phyloP scores from a whole-genome alignment of 371 early-diverging fungal genomes.

The Entomophthora muscae region DNA sequence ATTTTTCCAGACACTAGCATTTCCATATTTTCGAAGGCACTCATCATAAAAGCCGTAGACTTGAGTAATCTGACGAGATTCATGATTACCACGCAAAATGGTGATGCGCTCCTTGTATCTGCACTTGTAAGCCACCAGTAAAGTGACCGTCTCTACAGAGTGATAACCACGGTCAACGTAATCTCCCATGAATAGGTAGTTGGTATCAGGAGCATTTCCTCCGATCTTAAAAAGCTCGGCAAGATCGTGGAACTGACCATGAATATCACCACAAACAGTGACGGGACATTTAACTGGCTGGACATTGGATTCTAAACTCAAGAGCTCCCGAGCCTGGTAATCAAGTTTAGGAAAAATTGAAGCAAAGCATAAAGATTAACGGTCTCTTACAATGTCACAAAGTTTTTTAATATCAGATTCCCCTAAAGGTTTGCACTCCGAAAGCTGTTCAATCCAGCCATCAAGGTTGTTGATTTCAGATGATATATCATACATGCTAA shows the following conservation, averaged over 20 bases:
- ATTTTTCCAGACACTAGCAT: conserved; percentile 97
- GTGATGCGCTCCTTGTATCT: conserved; percentile 89
- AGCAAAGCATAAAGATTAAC: conserved; percentile 11
- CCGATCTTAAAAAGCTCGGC: conserved; percentile 96
- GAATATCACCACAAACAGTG: conserved; percentile 96
- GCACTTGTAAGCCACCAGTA: conserved; percentile 86
- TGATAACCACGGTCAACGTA: conserved; percentile 99
- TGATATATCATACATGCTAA: conserved; percentile 6
- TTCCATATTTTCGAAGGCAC: conserved; percentile 96
- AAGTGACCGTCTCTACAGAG: conserved; percentile 91
- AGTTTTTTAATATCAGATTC: conserved; percentile 88
- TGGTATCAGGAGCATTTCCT: conserved; percentile 92
- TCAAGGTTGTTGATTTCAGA: conserved; percentile 37
- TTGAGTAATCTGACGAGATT: conserved; percentile 97
- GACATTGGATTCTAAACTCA: conserved; percentile 89
- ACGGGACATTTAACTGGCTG: conserved; percentile 91
- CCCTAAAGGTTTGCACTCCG: conserved; percentile 76
- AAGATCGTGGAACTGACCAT: conserved; percentile 98
- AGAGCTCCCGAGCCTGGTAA: conserved; percentile 67
- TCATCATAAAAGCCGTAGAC: conserved; percentile 99
- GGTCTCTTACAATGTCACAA: conserved; percentile 67
- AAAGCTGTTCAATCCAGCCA: conserved; percentile 78
- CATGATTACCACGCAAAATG: conserved; percentile 98
- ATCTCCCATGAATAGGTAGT: conserved; percentile 99
- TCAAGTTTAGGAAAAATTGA: conserved; percentile 5